Evolutionary conservation across 2,329 filamentous ascomycete genomes (phyloP), one percentile per base, ranked within the genome.

Genomic region (Aspergillus jensenii): DNA sequence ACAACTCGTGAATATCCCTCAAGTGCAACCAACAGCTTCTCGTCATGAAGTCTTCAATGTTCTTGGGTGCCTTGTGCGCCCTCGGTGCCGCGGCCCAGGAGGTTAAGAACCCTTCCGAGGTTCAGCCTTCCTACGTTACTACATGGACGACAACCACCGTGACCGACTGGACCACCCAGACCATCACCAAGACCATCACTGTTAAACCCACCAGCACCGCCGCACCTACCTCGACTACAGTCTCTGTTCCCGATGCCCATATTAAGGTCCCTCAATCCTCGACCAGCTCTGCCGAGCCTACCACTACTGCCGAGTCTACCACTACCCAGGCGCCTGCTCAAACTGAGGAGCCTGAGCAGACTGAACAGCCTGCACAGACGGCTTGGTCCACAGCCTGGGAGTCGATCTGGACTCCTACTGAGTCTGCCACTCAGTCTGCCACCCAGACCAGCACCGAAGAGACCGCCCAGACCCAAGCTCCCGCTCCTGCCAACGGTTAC

Each of bases 141-240:
- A 47, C 50, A 39, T 59, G 56, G 56, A 59, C 52, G 2, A 59
- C 56, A 4, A 55, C 51, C 17, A 59, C 56, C 31, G 57, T 62
- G 40, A 56, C 72, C 53, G 72, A 76, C 35, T 68, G 74, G 67
- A 72, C 69, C 33, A 59, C 71, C 44, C 65, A 71, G 51, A 76
- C 73, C 39, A 65, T 74, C 47, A 77, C 75, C 59, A 64, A 67
- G 52, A 75, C 71, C 23, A 66, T 76, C 48, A 73, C 72, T 40
- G 62, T 52, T 23, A 17, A 45, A 33, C 21, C 56, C 12, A 50
- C 52, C 8, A 27, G 51, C 45, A 45, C 54, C 27, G 47, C 35
- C 17, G 52, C 51, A 23, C 52, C 51, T 27, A 25, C 46, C 37
- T 23, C 53, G 14, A 54, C 49, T 15, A 14, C 14, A 43, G 37